phyloP scores from a whole-genome alignment of 1,284 basidiomycete genomes.

The Hemileia vastatrix region DNA sequence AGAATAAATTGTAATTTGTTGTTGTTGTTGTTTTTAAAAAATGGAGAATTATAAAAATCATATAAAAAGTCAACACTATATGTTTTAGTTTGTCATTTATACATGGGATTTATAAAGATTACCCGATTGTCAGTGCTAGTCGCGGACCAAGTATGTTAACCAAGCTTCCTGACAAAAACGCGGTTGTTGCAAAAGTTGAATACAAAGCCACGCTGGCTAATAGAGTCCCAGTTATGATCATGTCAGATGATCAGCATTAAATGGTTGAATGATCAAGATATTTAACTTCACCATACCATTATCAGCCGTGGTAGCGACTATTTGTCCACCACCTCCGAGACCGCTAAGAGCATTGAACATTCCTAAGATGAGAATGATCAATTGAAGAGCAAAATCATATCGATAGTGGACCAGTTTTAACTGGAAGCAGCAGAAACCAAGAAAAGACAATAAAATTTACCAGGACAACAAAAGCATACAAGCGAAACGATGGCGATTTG shows the following conservation, averaged over 20 bases:
- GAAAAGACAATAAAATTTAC: neutral
- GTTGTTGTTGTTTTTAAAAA: too few relatives aligned
- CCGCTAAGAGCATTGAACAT: slow-evolving; percentile 53
- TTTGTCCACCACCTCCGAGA: slow-evolving; percentile 48
- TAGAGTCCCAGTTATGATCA: slow-evolving; percentile 24
- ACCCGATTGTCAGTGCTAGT: slow-evolving; percentile 61
- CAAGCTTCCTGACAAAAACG: slow-evolving; percentile 58
- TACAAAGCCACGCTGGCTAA: slow-evolving; percentile 26
- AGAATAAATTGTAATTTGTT: too few relatives aligned
- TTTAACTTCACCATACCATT: slow-evolving; percentile 4
- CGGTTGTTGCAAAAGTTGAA: slow-evolving; percentile 36
- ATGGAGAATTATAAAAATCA: neutral
- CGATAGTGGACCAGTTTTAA: too few relatives aligned
- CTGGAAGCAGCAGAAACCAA: neutral
- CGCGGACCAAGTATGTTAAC: slow-evolving; percentile 57
- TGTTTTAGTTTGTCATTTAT: too few relatives aligned
- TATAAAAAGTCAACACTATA: slow-evolving; percentile 20
- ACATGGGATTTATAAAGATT: slow-evolving; percentile 59
- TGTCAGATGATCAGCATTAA: slow-evolving; percentile 28
- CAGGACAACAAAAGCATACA: slow-evolving; percentile 23
- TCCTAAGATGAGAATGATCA: slow-evolving; percentile 47
- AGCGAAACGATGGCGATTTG: slow-evolving; percentile 19
- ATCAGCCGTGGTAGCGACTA: slow-evolving; percentile 17
- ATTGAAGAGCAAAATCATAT: neutral
- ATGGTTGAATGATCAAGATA: neutral